phyloP scores from a whole-genome alignment of 345 rosid species.

The Aegle marmelos region DNA sequence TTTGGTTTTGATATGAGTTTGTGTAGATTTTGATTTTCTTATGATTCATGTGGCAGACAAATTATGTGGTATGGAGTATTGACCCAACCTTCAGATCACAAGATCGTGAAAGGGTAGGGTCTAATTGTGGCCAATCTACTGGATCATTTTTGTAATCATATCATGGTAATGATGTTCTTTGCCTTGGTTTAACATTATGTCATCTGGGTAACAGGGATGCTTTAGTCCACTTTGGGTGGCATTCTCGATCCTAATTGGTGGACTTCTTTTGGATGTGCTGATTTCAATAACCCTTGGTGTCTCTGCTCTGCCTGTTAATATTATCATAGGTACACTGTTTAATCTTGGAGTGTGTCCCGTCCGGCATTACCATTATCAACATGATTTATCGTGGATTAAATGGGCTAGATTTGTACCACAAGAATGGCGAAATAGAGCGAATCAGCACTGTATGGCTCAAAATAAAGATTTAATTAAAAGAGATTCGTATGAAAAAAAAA shows the following conservation, averaged over 20 bases:
- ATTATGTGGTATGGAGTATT: conserved; percentile 81
- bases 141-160: conserved; percentile 8
- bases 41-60: conserved; percentile 42
- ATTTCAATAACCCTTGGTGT: conserved; percentile 84
- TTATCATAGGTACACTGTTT: conserved; percentile 62
- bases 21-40: conserved; percentile 5
- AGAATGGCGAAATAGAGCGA: too few species aligned
- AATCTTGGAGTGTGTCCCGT: not conserved
- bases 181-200: conserved; percentile 1
- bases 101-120: conserved; percentile 59
- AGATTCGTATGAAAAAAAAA: too few species aligned
- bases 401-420: too few species aligned
- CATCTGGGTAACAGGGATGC: conserved; percentile 51
- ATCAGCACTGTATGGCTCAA: too few species aligned
- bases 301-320: conserved; percentile 83
- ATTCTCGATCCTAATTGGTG: conserved; percentile 79
- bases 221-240: conserved; percentile 92
- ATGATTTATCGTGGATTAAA: too few species aligned
- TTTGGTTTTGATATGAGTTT: conserved; percentile 4
- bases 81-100: conserved; percentile 63
- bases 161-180: conserved; percentile 4
- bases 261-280: conserved; percentile 79
- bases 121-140: conserved; percentile 6
- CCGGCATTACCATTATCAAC: too few species aligned
- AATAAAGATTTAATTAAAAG: too few species aligned